Evolutionary conservation across 2,329 filamentous ascomycete genomes (phyloP).

Genomic region (Tolypocladium ophioglossoides): DNA sequence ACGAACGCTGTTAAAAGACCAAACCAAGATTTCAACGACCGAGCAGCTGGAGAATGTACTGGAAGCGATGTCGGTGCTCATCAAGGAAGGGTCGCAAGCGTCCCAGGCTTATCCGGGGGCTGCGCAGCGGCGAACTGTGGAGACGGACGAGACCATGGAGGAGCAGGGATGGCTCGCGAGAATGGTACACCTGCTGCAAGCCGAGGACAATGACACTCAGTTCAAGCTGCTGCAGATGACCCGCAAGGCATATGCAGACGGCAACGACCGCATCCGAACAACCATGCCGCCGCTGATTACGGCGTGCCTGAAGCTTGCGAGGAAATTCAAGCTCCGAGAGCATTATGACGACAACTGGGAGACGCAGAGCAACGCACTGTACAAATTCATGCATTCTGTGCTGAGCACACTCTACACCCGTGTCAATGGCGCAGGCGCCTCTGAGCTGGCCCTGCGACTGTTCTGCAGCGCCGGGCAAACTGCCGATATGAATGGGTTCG

Average conservation of each 20-base stretch:
- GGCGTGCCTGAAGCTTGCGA: constrained; percentile 77
- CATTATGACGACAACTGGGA: constrained; percentile 63
- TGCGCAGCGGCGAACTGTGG: constrained; percentile 61
- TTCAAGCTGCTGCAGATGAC: constrained; percentile 86
- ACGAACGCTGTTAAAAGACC: constrained; percentile 69
- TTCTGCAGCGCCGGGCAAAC: constrained; percentile 91
- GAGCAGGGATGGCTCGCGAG: constrained; percentile 96
- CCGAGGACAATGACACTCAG: constrained; percentile 81
- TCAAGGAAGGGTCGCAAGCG: constrained; percentile 82
- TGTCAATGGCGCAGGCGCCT: constrained; percentile 64
- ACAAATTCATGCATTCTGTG: constrained; percentile 89
- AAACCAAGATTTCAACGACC: constrained; percentile 66
- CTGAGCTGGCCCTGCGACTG: constrained; percentile 78
- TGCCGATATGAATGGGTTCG: constrained; percentile 81
- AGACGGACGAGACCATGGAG: constrained; percentile 96
- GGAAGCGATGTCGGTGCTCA: constrained; percentile 79
- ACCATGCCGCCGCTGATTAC: constrained; percentile 91
- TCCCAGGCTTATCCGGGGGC: constrained; percentile 77
- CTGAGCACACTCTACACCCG: constrained; percentile 81
- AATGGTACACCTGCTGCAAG: constrained; percentile 78
- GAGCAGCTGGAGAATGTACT: constrained; percentile 81
- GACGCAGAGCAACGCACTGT: constrained; percentile 62
- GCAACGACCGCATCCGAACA: constrained; percentile 90
- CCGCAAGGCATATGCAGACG: constrained; percentile 77
- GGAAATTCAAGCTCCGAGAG: constrained; percentile 80